Evolutionary conservation across 2,329 filamentous ascomycete species (phyloP).

Genomic region (Microcyclosporella mali): DNA sequence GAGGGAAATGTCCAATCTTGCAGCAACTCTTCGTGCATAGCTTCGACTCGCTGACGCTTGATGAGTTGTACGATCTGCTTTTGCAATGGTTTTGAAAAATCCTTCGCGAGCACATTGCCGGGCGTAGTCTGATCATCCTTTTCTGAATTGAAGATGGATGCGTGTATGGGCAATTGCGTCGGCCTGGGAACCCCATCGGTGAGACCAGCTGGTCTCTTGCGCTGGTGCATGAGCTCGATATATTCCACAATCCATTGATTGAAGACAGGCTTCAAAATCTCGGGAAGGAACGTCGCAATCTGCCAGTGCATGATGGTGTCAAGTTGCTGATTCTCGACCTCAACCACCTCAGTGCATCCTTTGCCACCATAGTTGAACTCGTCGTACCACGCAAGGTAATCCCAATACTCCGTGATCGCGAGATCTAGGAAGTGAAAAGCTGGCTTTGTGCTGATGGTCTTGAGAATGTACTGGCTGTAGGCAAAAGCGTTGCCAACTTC

Average conservation of each 20-base stretch:
- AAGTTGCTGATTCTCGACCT: slow-evolving; percentile 68
- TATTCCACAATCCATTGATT: slow-evolving; percentile 92
- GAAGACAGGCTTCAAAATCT: slow-evolving; percentile 74
- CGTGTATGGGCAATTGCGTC: slow-evolving; percentile 56
- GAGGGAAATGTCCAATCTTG: slow-evolving; percentile 79
- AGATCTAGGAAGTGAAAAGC: slow-evolving; percentile 96
- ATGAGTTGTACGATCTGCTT: slow-evolving; percentile 81
- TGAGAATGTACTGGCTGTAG: slow-evolving; percentile 95
- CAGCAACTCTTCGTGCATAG: slow-evolving; percentile 81
- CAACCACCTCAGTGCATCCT: slow-evolving; percentile 74
- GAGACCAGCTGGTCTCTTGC: slow-evolving; percentile 59
- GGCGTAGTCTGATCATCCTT: slow-evolving; percentile 53
- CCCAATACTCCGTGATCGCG: slow-evolving; percentile 98
- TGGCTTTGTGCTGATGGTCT: slow-evolving; percentile 91
- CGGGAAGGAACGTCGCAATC: slow-evolving; percentile 79
- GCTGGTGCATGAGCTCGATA: slow-evolving; percentile 82
- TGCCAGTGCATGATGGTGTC: slow-evolving; percentile 99
- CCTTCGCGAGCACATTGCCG: slow-evolving; percentile 65
- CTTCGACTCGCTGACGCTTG: slow-evolving; percentile 76
- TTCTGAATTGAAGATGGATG: slow-evolving; percentile 49
- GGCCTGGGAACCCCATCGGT: slow-evolving; percentile 47
- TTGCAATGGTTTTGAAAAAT: slow-evolving; percentile 82
- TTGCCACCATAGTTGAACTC: slow-evolving; percentile 98
- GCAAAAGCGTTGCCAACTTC: slow-evolving; percentile 96
- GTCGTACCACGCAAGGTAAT: slow-evolving; percentile 98